phyloP scores from a whole-genome alignment of 805 yeast genomes.

The Sugiyamaella lignohabitans region DNA sequence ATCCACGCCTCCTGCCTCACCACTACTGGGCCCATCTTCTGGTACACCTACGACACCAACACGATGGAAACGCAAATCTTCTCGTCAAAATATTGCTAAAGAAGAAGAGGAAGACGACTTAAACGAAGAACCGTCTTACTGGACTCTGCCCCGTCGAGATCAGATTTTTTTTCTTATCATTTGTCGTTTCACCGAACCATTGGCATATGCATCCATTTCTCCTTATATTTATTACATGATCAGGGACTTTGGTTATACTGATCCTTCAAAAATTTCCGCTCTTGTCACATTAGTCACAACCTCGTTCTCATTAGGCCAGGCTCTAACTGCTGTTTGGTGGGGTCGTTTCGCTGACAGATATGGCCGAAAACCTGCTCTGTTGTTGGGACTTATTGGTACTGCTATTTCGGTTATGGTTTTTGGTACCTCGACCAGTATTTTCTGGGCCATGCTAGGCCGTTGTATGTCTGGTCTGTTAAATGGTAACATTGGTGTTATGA shows the following conservation, averaged over 20 bases:
- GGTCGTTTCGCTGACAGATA: constrained; percentile 46
- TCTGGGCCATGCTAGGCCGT: constrained; percentile 49
- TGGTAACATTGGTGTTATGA: constrained; percentile 57
- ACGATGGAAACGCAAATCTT: constrained; percentile 7
- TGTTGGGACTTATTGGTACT: constrained; percentile 50
- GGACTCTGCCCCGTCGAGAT: constrained; percentile 21
- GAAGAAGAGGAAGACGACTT: neutral
- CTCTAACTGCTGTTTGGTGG: constrained; percentile 52
- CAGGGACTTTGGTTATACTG: constrained; percentile 41
- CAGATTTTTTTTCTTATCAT: constrained; percentile 21
- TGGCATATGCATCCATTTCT: constrained; percentile 55
- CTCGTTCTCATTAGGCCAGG: constrained; percentile 54
- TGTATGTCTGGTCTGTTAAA: constrained; percentile 49
- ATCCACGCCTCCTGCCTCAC: neutral
- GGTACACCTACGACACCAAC: constrained; percentile 6
- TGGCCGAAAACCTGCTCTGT: constrained; percentile 50
- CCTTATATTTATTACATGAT: constrained; percentile 63
- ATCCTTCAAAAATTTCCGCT: constrained; percentile 22
- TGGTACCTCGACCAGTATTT: constrained; percentile 50
- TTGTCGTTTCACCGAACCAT: constrained; percentile 50
- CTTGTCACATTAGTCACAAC: constrained; percentile 48
- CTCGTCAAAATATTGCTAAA: neutral
- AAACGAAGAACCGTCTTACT: constrained; percentile 16
- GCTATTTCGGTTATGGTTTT: constrained; percentile 41
- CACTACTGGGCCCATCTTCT: neutral